These are phyloP conservation scores for Kurtzmaniella quercitrusa DNA, from an alignment of 1,139 yeast genomes.

Conservation along the genomic window DNA sequence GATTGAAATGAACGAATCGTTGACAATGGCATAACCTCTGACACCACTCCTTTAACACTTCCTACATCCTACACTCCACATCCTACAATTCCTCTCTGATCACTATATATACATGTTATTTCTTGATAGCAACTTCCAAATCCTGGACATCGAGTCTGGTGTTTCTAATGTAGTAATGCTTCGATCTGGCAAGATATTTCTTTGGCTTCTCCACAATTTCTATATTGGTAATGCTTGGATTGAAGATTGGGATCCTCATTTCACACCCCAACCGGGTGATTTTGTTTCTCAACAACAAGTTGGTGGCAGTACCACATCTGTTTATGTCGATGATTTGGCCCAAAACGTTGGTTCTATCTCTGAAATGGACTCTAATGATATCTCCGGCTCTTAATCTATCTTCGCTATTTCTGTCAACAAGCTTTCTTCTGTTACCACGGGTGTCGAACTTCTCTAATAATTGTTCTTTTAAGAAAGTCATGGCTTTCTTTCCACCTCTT, in stretches of 20 bases:
- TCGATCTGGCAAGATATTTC: slow-evolving; percentile 66
- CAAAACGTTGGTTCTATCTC: slow-evolving; percentile 62
- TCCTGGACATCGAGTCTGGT: slow-evolving; percentile 81
- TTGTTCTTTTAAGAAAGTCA: slow-evolving; percentile 45
- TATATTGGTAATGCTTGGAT: slow-evolving; percentile 69
- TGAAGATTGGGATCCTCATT: slow-evolving; percentile 70
- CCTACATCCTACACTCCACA: no score
- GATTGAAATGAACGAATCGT: no score
- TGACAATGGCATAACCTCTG: no score
- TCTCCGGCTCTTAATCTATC: slow-evolving; percentile 77
- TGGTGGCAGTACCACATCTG: slow-evolving; percentile 53
- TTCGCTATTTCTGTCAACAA: slow-evolving; percentile 39
- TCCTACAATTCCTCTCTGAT: neutral
- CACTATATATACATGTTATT: slow-evolving; percentile 5
- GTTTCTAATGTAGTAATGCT: slow-evolving; percentile 84
- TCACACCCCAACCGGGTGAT: slow-evolving; percentile 78
- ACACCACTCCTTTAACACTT: no score
- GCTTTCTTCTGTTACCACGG: slow-evolving; percentile 63
- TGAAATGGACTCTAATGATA: slow-evolving; percentile 69
- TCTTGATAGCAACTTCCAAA: slow-evolving; percentile 45
- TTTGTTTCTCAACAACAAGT: slow-evolving; percentile 73
- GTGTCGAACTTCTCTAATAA: slow-evolving; percentile 64
- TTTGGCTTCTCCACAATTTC: slow-evolving; percentile 73
- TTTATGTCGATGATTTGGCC: slow-evolving; percentile 79
- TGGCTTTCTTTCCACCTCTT: slow-evolving; percentile 47